These are phyloP conservation scores for Aspergillus sp. DNA, from an alignment of 2,329 filamentous ascomycete genomes.

Conservation along the genomic window DNA sequence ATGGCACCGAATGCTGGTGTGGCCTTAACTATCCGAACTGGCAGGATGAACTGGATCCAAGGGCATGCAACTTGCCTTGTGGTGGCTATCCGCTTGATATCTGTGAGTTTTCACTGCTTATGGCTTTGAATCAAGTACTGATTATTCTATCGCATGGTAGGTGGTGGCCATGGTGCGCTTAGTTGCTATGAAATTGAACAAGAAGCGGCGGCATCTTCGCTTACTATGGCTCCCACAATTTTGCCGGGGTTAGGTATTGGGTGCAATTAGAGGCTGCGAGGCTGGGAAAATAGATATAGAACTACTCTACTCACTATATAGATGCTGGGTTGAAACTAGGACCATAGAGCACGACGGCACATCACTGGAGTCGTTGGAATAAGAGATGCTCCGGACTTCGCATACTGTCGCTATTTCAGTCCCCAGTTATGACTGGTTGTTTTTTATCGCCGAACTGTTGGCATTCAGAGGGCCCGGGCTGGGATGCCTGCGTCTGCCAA, in stretches of 20 bases:
- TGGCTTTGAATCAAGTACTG: too few species aligned
- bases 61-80: slow-evolving; percentile 3
- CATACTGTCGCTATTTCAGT: too few species aligned
- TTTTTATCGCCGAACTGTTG: neutral
- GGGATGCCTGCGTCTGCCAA: neutral
- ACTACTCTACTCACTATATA: too few species aligned
- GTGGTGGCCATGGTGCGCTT: neutral
- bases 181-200: neutral
- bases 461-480: neutral
- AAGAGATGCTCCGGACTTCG: too few species aligned
- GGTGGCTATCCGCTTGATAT: neutral
- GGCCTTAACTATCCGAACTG: neutral
- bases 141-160: neutral
- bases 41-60: neutral
- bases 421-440: neutral
- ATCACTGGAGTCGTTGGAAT: too few species aligned
- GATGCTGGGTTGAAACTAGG: too few species aligned
- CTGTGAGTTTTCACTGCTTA: neutral
- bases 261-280: too few species aligned
- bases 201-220: neutral
- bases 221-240: neutral
- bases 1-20: slow-evolving; percentile 5
- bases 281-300: too few species aligned
- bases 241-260: too few species aligned
- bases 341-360: too few species aligned